Evolutionary conservation across 495 filamentous ascomycete species (phyloP), one percentile per base, ranked within the genome.

Genomic region (Trichoderma gamsii): DNA sequence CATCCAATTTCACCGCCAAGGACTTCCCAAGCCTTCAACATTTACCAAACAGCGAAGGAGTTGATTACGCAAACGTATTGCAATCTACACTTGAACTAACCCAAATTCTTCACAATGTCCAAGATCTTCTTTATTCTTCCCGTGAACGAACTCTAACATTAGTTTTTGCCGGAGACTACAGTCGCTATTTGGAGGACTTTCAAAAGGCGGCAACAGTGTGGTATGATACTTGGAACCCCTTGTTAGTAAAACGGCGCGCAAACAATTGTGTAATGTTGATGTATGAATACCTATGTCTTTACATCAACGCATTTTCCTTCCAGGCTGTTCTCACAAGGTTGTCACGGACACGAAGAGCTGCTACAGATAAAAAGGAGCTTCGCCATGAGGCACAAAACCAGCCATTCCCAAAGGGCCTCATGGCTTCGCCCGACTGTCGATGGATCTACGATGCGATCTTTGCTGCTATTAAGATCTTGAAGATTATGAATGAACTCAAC

Each of bases 21-120:
- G 65, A 66, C 49, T 66, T 66, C 27, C 65, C 65, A 15, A 44
- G 41, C 27, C 41, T 66, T 6, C 65, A 66, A 25, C 65, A 41
- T 44, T 1, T 8, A 7, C 32, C 23, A 21, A 27, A 66, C 41
- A 18, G 15, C 3, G 23, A 41, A 6, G n/a, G 51, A 12, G 65
- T 51, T 2, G 65, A 66, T 51, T 66, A 49, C 27, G 65, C 65
- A 11, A 51, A 41, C 16, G 21, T 51, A 16, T 41, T 27, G n/a
- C 65, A 66, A 8, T 41, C 65, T 7, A 44, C 21, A 18, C 29
- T 66, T n/a, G 65, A 66, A 41, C 35, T 66, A 11, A 66, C 21
- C 7, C 27, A 44, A 13, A 16, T 66, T 18, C 25, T 66, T 15
- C 23, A 51, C 11, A 66, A 66, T n/a, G 65, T 18, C 5, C 65